These are phyloP conservation scores for Malbranchea zuffiana DNA, from an alignment of 2,329 filamentous ascomycete species.

Conservation along the genomic window DNA sequence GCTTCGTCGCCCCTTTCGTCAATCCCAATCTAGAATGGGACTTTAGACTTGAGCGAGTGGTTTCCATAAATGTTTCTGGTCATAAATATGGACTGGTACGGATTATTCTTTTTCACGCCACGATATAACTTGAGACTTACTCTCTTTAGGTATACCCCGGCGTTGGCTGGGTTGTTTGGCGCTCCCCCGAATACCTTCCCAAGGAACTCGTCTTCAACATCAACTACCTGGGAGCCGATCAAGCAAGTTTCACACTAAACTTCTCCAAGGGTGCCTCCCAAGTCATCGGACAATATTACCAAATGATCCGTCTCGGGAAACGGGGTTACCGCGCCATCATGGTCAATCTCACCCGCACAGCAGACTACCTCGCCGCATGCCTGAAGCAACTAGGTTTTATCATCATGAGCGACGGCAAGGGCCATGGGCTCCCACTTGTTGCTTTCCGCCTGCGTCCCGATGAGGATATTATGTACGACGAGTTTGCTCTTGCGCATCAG, in stretches of 20 bases:
- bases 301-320: constrained; percentile 89
- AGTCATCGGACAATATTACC: constrained; percentile 95
- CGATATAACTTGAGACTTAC: constrained; percentile 33
- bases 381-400: constrained; percentile 69
- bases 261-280: constrained; percentile 93
- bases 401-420: constrained; percentile 72
- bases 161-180: constrained; percentile 90
- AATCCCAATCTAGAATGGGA: constrained; percentile 79
- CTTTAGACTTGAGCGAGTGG: constrained; percentile 76
- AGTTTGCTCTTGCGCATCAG: constrained; percentile 72
- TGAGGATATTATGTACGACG: constrained; percentile 50
- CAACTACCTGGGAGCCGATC: constrained; percentile 93
- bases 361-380: constrained; percentile 70
- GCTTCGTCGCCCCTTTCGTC: constrained; percentile 88
- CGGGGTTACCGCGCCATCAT: constrained; percentile 87
- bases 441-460: constrained; percentile 65
- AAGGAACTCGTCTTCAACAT: constrained; percentile 97
- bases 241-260: constrained; percentile 92
- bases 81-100: constrained; percentile 64
- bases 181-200: constrained; percentile 69
- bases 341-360: constrained; percentile 79
- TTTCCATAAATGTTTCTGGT: constrained; percentile 88
- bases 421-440: constrained; percentile 74
- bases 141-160: constrained; percentile 65
- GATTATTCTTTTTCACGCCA: not conserved